Evolutionary conservation across 2,329 filamentous ascomycete species (phyloP).

Genomic region (Thielaviopsis euricoi): DNA sequence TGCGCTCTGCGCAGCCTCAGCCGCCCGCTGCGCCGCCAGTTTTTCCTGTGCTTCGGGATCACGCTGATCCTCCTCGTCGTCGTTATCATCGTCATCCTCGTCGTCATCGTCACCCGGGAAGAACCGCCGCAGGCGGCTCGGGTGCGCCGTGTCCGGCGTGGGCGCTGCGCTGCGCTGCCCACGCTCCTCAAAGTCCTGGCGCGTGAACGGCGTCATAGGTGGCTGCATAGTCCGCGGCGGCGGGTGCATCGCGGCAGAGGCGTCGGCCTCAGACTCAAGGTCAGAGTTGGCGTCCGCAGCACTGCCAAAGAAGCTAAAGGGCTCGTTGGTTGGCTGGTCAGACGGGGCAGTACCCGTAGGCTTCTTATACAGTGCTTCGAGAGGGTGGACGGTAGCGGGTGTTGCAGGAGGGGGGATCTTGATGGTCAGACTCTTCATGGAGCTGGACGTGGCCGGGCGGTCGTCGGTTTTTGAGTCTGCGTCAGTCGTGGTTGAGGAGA

Average conservation of each 20-base stretch:
- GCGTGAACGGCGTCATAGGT: slow-evolving; percentile 72
- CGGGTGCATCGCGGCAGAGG: neutral
- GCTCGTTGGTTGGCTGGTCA: slow-evolving; percentile 22
- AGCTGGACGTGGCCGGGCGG: slow-evolving; percentile 32
- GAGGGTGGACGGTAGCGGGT: slow-evolving; percentile 52
- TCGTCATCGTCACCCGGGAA: slow-evolving; percentile 34
- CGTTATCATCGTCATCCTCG: slow-evolving; percentile 25
- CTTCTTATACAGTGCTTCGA: slow-evolving; percentile 85
- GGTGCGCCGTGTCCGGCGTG: slow-evolving; percentile 81
- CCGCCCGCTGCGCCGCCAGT: neutral
- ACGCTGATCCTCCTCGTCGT: slow-evolving; percentile 19
- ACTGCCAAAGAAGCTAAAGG: slow-evolving; percentile 63
- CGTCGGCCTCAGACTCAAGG: slow-evolving; percentile 20
- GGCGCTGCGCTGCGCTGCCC: slow-evolving; percentile 76
- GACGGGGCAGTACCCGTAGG: slow-evolving; percentile 21
- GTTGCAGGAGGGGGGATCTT: slow-evolving; percentile 33
- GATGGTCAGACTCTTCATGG: slow-evolving; percentile 34
- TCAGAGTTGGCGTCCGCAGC: slow-evolving; percentile 29
- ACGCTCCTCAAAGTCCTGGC: slow-evolving; percentile 59
- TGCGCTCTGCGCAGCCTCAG: slow-evolving; percentile 12
- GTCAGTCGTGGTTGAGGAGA: slow-evolving; percentile 1
- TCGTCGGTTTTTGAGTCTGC: slow-evolving; percentile 11
- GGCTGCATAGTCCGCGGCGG: slow-evolving; percentile 19
- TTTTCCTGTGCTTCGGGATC: slow-evolving; percentile 16
- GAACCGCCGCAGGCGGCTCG: slow-evolving; percentile 45